Evolutionary conservation across 2,329 filamentous ascomycete genomes (phyloP), one percentile per base, ranked within the genome.

Genomic region (Coniella lustricola): DNA sequence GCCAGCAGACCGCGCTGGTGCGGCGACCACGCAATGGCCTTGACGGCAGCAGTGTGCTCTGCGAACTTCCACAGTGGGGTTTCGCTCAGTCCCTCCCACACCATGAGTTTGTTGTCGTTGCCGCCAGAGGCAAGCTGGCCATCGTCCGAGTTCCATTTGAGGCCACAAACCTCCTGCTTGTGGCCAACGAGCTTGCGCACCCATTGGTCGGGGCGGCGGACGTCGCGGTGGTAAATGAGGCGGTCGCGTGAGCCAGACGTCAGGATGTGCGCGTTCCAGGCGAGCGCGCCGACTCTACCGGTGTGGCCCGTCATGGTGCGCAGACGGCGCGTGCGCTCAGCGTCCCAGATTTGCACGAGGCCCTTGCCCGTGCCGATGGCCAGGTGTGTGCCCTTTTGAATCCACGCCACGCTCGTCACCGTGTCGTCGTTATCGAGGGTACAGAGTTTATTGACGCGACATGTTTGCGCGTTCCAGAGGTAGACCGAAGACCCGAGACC

Each of bases 61-160:
- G 87, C 86, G 66, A 95, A 97, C 59, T 95, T 94, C 75, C 87
- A 95, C 2, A 94, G 75, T 1, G 93, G 93, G 7, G 90, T 87
- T 58, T 94, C 87, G n/a, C 84, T 88, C 50, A 96, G 76, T 63
- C 94, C 94, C 60, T 98, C 93, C 93, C 93, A 98, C 20, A 98
- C 90, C 79, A 97, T 93, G 39, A 98, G 76, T 64, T 97, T 97
- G 71, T 98, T 98, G 71, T 98, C 93, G 66, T 98, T 98, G 5
- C 93, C 93, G 43, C 93, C 93, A 48, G 88, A 95, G 12, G 93
- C 93, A 21, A 98, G 76, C 64, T 98, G 93, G 4, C 90, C 87
- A 60, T 96, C 91, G 58, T 97, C 90, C 49, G 87, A 87, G 60
- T 98, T 98, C 93, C 93, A 98, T 60, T 90, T 90, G 44, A 98